A percentile compares a stretch with the other conserved stretches of the same genome.
phyloP scores from a whole-genome alignment of 768 basidiomycete species.

The Fomitopsis pulvina region DNA sequence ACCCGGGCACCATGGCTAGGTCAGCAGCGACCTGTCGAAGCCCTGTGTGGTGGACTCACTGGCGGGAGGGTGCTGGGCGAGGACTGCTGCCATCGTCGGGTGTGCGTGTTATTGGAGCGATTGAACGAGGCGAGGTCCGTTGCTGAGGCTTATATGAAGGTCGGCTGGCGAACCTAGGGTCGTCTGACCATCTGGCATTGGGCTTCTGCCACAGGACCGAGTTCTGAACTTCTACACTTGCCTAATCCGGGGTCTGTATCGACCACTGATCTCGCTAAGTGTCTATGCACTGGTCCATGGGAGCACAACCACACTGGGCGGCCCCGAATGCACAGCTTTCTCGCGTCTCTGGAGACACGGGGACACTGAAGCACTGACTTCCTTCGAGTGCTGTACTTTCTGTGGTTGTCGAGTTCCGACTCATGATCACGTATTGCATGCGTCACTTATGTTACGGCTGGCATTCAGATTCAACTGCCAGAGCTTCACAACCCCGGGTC shows the following conservation, averaged over 20 bases:
- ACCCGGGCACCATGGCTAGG: no score
- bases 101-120: background rate
- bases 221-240: conserved; percentile 7
- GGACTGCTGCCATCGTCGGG: conserved; percentile 10
- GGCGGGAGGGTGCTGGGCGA: conserved; percentile 15
- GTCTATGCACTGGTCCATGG: background rate
- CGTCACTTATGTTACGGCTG: no score
- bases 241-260: conserved; percentile 2
- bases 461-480: no score
- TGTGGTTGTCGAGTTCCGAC: no score
- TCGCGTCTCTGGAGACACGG: no score
- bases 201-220: conserved; percentile 14
- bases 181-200: conserved; percentile 4
- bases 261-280: background rate
- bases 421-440: no score
- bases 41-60: conserved; percentile 10
- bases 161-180: conserved; percentile 1
- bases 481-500: no score
- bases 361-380: no score
- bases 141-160: background rate
- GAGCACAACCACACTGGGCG: no score
- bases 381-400: no score
- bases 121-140: background rate
- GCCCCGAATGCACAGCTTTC: no score
- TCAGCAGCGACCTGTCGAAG: background rate